Evolutionary conservation across 1,284 basidiomycete genomes (phyloP), one percentile per base, ranked within the genome.

Genomic region (Stygiomarasmius scandens): DNA sequence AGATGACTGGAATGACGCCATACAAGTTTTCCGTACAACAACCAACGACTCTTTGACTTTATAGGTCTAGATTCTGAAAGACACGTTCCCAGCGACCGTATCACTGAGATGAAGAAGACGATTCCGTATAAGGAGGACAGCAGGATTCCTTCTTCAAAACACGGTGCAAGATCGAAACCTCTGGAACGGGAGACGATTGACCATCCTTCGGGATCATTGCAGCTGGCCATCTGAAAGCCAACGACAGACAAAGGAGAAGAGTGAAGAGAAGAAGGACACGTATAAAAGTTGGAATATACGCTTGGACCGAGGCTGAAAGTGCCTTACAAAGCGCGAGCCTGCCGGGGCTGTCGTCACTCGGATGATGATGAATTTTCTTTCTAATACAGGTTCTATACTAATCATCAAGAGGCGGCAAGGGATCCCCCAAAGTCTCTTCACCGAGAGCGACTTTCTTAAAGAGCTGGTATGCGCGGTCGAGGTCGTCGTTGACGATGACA

Each of bases 401-500:
- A 66, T 86, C 82, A 59, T 87, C 81, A 43, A 90, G 70, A 4
- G 76, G 71, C 9, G 89, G 90, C 24, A 92, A 71, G 10, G 54
- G 55, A 69, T 92, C 89, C 41, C 81, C 76, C 8, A 64, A 64
- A 24, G 85, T 73, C 23, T 71, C 69, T 54, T 86, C 81, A 29
- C 91, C 93, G 45, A 90, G 75, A 0, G 92, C 91, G 38, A 95
- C 82, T 52, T 76, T 76, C 71, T 85, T 86, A 69, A 93, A 85
- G 22, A 85, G 69, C 1, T 72, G 73, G 68, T 97, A 98, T 3
- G 96, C 93, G 9, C 84, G 74, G 41, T 96, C 92, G 8, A 98
- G 70, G 67, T 96, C 86, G 66, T 97, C 95, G 74, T 99, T 99
- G 61, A 98, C 87, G 62, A 99, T 88, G 56, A 98, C 84, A 47